Conservation (phyloP, 176 grass and related monocot species). For the Carex scoparia region DNA sequence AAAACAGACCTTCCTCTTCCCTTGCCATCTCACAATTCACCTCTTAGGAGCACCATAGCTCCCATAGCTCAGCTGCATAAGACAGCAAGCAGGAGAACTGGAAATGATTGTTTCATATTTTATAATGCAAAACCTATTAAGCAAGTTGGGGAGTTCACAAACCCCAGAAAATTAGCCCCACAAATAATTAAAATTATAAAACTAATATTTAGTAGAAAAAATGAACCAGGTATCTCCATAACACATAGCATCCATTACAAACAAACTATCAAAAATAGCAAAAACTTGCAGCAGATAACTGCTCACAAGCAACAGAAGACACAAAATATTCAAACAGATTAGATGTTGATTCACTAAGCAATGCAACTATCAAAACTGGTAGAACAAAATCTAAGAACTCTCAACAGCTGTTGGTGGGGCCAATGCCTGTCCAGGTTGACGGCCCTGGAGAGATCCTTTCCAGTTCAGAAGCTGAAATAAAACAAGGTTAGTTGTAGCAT, state of each 20-base stretch:
- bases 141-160: no score
- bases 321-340: background rate
- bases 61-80: no score
- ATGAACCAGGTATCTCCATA: background rate
- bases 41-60: no score
- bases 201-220: background rate
- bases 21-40: no score
- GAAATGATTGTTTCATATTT: no score
- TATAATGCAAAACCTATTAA: no score
- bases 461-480: conserved; percentile 21
- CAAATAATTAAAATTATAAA: background rate
- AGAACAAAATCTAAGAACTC: background rate
- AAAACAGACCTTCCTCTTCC: no score
- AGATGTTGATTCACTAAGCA: background rate
- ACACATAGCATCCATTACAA: background rate
- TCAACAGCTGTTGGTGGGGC: background rate
- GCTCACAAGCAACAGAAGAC: background rate
- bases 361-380: background rate
- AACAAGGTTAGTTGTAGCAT: background rate
- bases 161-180: background rate
- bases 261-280: conserved; percentile 11
- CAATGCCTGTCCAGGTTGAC: conserved; percentile 18
- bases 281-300: background rate
- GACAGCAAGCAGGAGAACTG: no score
- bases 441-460: background rate